These are phyloP conservation scores for Prunus padus DNA, from an alignment of 306 rosid species.

Conservation along the genomic window DNA sequence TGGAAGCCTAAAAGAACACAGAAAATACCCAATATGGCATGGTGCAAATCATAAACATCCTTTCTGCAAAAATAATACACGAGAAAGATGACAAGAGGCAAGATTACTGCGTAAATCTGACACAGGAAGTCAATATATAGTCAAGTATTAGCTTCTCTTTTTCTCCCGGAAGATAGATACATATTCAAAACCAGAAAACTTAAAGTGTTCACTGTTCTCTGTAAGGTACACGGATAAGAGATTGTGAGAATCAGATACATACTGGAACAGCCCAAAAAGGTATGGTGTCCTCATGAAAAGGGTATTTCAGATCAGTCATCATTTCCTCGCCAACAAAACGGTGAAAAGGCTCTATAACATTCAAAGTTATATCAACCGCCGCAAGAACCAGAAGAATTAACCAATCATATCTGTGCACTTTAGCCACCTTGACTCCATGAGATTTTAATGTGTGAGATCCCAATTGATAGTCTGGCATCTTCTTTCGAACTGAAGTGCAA, in stretches of 20 bases:
- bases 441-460: constrained; percentile 19
- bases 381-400: constrained; percentile 40
- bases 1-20: not conserved
- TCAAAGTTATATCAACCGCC: constrained; percentile 28
- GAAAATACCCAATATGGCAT: constrained; percentile 41
- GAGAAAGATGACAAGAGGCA: constrained; percentile 36
- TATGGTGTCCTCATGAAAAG: constrained; percentile 36
- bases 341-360: constrained; percentile 48
- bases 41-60: constrained; percentile 52
- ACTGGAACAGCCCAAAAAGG: constrained; percentile 58
- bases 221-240: not conserved
- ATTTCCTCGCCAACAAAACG: constrained; percentile 44
- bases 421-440: constrained; percentile 33
- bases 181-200: not conserved
- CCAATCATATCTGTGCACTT: constrained; percentile 44
- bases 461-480: constrained; percentile 14
- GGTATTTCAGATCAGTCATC: constrained; percentile 42
- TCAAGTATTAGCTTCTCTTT: not conserved
- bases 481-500: not conserved
- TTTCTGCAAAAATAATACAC: constrained; percentile 32
- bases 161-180: not conserved
- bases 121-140: not conserved
- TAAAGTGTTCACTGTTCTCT: not conserved
- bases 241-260: constrained; percentile 15
- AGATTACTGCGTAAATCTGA: constrained; percentile 38